Base-by-base conservation (phyloP, 306 rosid genomes). In the Cajanus cajan region DNA sequence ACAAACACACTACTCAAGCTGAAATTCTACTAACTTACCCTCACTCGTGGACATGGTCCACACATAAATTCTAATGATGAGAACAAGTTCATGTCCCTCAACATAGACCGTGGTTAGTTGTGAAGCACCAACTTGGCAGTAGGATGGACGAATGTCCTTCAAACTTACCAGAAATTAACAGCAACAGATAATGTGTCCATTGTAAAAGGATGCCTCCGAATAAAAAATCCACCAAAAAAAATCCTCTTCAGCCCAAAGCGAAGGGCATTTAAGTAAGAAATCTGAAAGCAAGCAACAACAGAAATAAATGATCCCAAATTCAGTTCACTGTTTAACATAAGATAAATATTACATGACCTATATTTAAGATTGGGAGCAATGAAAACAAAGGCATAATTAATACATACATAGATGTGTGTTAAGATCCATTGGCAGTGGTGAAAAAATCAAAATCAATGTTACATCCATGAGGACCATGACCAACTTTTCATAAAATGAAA, bases 161-260 rank as follows among this genome's bases (percentile, higher is more conserved):
- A 22, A 63, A 73, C 80, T 86, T 87, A 93, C 99, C 99, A 95
- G 90, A 86, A 95, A 86, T 93, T 68, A 71, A 95, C 99, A 40
- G 89, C 99, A 85, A 95, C 98, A 28, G 98, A 90, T 80, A 95
- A 87, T 5, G 98, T 95, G 77, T 95, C 99, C 99, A 95, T 90
- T 24, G 98, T 93, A 81, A 87, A 90, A 57, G 93, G 90, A 76
- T 93, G 99, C 48, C 94, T 89, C 58, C 94, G 86, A 52, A 93
- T 90, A 78, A 95, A 95, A 86, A 95, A 95, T 69, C 99, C 99
- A 33, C 92, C 99, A 45, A 93, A 95, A 72, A 95, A 89, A 55
- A 95, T 95, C 82, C 99, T 87, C 92, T 91, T 93, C 74, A 95
- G 89, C 81, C 98, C 99, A 22, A 90, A 95, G 68, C 96, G 91